A percentile compares a stretch with the other conserved stretches of the same genome.
Conservation (phyloP, 331 rosid genomes). For the Prunus yedoensis region DNA sequence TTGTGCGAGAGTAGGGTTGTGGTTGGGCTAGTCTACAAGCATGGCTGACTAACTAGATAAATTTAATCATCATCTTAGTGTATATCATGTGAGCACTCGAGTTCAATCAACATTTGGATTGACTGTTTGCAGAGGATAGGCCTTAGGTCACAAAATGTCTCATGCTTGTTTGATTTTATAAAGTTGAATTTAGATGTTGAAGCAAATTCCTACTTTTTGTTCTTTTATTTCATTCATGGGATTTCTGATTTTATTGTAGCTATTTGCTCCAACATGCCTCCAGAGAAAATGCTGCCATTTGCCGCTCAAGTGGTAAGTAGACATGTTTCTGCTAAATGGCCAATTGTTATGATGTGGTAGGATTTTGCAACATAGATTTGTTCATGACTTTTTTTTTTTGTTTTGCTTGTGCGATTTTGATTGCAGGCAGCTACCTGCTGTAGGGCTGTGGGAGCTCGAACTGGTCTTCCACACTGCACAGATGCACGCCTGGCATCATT, state of each 20-base stretch:
- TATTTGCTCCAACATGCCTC: constrained; percentile 69
- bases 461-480: constrained; percentile 71
- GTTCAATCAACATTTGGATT: no score
- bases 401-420: not conserved
- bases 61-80: no score
- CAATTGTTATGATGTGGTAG: not conserved
- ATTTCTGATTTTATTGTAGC: constrained; percentile 50
- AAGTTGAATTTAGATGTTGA: not conserved
- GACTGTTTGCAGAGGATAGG: no score
- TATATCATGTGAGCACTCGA: no score
- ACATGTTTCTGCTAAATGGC: not conserved
- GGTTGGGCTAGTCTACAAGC: not conserved
- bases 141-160: no score
- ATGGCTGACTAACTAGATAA: no score
- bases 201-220: not conserved
- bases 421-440: constrained; percentile 91
- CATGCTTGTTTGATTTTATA: not conserved
- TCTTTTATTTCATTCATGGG: not conserved
- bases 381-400: constrained; percentile 16
- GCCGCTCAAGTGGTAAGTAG: constrained; percentile 84
- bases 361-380: constrained; percentile 6
- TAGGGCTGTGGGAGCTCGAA: constrained; percentile 84
- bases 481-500: constrained; percentile 64
- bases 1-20: not conserved
- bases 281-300: constrained; percentile 81